Evolutionary conservation across 1,284 basidiomycete species (phyloP).

Genomic region (Papiliotrema flavescens): DNA sequence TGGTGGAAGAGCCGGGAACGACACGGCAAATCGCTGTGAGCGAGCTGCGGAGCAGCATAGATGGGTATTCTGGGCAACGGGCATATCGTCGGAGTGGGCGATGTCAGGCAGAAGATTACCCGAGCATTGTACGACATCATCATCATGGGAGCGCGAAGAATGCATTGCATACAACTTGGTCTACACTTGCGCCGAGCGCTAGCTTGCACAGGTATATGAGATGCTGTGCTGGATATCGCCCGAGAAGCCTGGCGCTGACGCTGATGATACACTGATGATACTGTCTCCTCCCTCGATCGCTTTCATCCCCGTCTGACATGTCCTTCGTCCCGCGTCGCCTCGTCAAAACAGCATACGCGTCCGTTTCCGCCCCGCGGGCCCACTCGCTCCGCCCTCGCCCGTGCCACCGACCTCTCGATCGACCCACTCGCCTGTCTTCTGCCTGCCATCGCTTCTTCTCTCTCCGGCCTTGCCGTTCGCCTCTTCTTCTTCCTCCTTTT

Average conservation of each 20-base stretch:
- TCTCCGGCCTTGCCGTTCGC: conserved; percentile 61
- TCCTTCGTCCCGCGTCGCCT: neutral
- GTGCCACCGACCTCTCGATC: conserved; percentile 3
- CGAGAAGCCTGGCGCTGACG: too few relatives aligned
- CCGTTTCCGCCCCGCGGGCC: neutral
- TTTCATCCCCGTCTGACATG: neutral
- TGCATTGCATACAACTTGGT: too few relatives aligned
- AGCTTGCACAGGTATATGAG: too few relatives aligned
- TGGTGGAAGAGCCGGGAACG: neutral
- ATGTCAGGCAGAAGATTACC: too few relatives aligned
- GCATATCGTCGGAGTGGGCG: too few relatives aligned
- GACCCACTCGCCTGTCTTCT: conserved; percentile 5
- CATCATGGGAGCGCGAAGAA: too few relatives aligned
- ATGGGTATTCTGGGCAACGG: too few relatives aligned
- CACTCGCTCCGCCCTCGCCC: neutral
- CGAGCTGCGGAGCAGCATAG: neutral
- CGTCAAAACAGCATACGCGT: neutral
- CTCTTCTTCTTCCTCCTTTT: conserved; percentile 63
- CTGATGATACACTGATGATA: too few relatives aligned
- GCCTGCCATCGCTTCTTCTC: conserved; percentile 22
- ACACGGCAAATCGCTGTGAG: neutral
- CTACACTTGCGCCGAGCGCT: too few relatives aligned
- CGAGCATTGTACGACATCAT: too few relatives aligned
- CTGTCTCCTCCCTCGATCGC: too few relatives aligned
- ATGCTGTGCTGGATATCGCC: too few relatives aligned